These are phyloP conservation scores for Chloris gayana DNA, from an alignment of 176 grass and related monocot species.

Conservation along the genomic window DNA sequence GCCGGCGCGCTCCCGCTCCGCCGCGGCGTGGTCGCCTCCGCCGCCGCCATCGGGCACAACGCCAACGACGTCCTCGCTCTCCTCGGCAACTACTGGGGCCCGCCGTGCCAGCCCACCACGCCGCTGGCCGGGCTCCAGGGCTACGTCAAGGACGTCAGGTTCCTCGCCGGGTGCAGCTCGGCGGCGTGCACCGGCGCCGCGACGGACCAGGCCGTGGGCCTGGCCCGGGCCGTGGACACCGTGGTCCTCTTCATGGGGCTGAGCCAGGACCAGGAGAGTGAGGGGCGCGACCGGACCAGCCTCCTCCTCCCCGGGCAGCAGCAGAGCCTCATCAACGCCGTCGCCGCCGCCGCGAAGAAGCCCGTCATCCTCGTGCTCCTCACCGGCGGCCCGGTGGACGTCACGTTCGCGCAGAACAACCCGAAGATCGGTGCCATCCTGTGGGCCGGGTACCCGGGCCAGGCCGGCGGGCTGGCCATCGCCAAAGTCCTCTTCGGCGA, in stretches of 20 bases:
- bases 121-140: constrained; percentile 38
- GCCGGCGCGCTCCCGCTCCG: constrained; percentile 45
- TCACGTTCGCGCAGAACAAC: constrained; percentile 59
- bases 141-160: constrained; percentile 28
- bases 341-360: constrained; percentile 49
- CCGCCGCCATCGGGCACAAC: constrained; percentile 68
- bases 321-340: constrained; percentile 25
- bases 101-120: constrained; percentile 40
- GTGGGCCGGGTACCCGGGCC: constrained; percentile 70
- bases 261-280: constrained; percentile 14
- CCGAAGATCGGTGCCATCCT: constrained; percentile 63
- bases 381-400: constrained; percentile 61
- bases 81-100: constrained; percentile 71
- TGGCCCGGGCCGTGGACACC: not conserved
- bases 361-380: constrained; percentile 75
- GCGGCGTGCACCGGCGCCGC: constrained; percentile 14
- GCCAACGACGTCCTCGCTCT: constrained; percentile 45
- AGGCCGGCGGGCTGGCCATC: constrained; percentile 66
- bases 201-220: not conserved
- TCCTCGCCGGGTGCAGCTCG: constrained; percentile 46
- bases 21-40: not conserved
- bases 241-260: constrained; percentile 33
- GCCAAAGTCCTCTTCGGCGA: constrained; percentile 69
- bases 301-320: constrained; percentile 12
- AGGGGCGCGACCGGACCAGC: not conserved